Evolutionary conservation across 805 yeast genomes (phyloP).

Genomic region (Starmerella bacillaris): DNA sequence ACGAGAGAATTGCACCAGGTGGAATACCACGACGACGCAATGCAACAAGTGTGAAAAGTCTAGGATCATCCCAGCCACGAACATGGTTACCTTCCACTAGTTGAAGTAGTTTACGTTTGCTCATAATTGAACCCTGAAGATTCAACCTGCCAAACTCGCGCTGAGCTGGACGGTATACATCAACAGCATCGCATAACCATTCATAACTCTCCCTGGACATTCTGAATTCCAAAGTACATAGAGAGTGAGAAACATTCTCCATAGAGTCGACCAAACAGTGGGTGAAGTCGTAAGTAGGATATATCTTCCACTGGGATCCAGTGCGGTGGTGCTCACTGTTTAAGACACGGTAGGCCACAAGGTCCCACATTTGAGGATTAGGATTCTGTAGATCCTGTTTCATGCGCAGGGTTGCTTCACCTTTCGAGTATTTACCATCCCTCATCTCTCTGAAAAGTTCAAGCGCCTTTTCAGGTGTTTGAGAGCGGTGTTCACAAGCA

Average conservation of each 20-base stretch:
- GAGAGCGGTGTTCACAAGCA: conserved; percentile 60
- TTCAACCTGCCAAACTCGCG: conserved; percentile 95
- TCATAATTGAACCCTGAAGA: conserved; percentile 81
- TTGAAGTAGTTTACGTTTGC: conserved; percentile 90
- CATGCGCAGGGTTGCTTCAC: conserved; percentile 92
- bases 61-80: conserved; percentile 97
- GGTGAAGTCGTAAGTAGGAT: conserved; percentile 96
- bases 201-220: conserved; percentile 88
- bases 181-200: conserved; percentile 92
- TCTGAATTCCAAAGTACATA: conserved; percentile 90
- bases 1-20: conserved; percentile 89
- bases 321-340: conserved; percentile 91
- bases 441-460: conserved; percentile 76
- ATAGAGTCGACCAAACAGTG: conserved; percentile 97
- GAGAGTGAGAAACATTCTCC: conserved; percentile 87
- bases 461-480: conserved; percentile 57
- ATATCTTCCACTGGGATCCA: conserved; percentile 91
- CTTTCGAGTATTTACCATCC: conserved; percentile 72
- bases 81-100: conserved; percentile 66
- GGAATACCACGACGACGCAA: conserved; percentile 95
- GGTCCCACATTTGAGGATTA: conserved; percentile 99
- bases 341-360: conserved; percentile 88
- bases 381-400: conserved; percentile 80
- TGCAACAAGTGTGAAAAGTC: conserved; percentile 85
- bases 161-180: conserved; percentile 95